phyloP scores from a whole-genome alignment of 2,329 filamentous ascomycete genomes.

The Talaromyces rugulosus region DNA sequence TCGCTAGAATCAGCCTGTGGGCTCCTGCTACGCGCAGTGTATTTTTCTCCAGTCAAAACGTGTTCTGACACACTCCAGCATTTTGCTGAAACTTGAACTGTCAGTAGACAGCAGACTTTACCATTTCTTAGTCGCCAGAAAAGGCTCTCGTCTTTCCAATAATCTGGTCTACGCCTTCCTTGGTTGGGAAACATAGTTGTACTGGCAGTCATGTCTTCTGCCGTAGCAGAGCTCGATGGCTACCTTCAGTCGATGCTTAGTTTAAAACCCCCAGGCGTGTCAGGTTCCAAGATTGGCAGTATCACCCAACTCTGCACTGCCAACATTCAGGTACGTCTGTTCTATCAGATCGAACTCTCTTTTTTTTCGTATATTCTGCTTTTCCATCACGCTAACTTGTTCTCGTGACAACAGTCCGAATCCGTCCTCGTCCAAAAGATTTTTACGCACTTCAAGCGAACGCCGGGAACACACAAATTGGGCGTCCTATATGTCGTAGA shows the following conservation, averaged over 20 bases:
- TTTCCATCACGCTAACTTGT: conserved; percentile 14
- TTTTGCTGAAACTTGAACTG: conserved; percentile 11
- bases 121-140: neutral
- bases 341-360: neutral
- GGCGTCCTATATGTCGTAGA: conserved; percentile 99
- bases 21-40: conserved; percentile 14
- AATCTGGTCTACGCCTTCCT: conserved; percentile 1
- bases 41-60: neutral
- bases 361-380: neutral
- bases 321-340: conserved; percentile 75
- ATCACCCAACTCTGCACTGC: conserved; percentile 83
- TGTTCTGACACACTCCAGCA: neutral
- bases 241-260: conserved; percentile 87
- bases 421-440: conserved; percentile 93
- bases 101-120: neutral
- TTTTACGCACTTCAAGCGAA: conserved; percentile 95
- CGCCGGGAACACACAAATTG: conserved; percentile 91
- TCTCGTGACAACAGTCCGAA: conserved; percentile 65
- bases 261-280: conserved; percentile 90
- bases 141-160: neutral
- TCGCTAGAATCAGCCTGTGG: conserved; percentile 22
- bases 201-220: conserved; percentile 62
- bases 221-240: conserved; percentile 85
- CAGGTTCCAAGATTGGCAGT: conserved; percentile 82
- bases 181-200: conserved; percentile 12